Conservation (phyloP, 352 stramenopile genomes). For the Detonula confervacea region DNA sequence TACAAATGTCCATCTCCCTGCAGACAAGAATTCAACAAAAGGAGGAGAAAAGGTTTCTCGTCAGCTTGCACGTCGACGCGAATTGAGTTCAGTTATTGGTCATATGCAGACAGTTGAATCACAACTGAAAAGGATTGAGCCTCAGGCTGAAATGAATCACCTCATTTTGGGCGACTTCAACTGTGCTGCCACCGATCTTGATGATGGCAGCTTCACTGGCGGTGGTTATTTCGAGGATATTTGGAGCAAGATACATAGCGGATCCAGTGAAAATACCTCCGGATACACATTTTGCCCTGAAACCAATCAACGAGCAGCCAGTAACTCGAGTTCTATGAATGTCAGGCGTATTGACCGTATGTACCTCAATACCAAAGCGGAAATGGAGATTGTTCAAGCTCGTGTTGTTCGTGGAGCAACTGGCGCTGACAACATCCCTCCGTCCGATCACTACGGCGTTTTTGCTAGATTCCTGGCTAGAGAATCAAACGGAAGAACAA, state of each 20-base stretch:
- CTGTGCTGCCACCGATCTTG: conserved; percentile 6
- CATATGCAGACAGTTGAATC: conserved; percentile 25
- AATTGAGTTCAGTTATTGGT: conserved; percentile 35
- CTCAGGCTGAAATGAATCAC: neutral
- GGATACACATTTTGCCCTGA: conserved; percentile 30
- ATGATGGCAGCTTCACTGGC: conserved; percentile 17
- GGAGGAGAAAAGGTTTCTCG: conserved; percentile 14
- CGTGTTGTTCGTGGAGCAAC: neutral
- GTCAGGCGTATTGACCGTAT: conserved; percentile 24
- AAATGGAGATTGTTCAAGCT: conserved; percentile 10
- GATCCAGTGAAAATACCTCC: neutral
- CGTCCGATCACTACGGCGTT: conserved; percentile 48
- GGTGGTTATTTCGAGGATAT: conserved; percentile 19
- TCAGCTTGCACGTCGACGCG: conserved; percentile 15
- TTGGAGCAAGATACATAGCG: neutral
- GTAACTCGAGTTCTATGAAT: conserved; percentile 3
- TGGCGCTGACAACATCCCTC: conserved; percentile 4
- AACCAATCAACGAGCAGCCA: conserved; percentile 25
- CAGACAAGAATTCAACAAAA: no score
- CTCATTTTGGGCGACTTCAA: conserved; percentile 48
- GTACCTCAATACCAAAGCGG: conserved; percentile 9
- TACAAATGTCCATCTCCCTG: no score
- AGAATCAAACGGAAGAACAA: neutral
- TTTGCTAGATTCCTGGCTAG: conserved; percentile 3
- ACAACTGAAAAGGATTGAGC: neutral